phyloP scores from a whole-genome alignment of 805 yeast species.

The Lipomyces yamanashiensis region DNA sequence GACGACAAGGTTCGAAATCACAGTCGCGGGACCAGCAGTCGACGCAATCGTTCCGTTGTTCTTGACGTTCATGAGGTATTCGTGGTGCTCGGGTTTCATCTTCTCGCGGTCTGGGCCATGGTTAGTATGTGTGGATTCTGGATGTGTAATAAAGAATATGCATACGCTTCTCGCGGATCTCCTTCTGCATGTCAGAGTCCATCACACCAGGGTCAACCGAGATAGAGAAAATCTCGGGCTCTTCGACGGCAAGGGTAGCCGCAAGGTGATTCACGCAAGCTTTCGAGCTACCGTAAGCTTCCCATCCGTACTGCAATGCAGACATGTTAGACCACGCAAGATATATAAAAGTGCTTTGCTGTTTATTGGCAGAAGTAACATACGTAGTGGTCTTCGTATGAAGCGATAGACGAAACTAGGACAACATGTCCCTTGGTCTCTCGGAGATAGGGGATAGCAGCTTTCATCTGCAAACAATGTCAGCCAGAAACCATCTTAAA shows the following conservation, averaged over 20 bases:
- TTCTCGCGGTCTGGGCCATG: slow-evolving; percentile 21
- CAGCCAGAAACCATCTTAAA: not conserved
- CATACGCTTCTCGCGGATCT: slow-evolving; percentile 65
- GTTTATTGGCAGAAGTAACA: not conserved
- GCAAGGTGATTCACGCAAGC: slow-evolving; percentile 87
- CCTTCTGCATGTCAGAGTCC: slow-evolving; percentile 84
- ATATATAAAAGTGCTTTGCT: not conserved
- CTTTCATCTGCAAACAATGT: slow-evolving; percentile 34
- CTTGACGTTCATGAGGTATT: slow-evolving; percentile 43
- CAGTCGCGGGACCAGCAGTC: slow-evolving; percentile 72
- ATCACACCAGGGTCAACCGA: slow-evolving; percentile 96
- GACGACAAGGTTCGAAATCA: slow-evolving; percentile 68
- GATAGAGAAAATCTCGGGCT: slow-evolving; percentile 59
- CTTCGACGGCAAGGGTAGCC: slow-evolving; percentile 68
- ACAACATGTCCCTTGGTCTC: slow-evolving; percentile 64
- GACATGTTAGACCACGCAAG: not conserved
- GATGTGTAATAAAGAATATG: not conserved
- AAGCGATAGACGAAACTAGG: slow-evolving; percentile 87
- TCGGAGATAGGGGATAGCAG: slow-evolving; percentile 63
- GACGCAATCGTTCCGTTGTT: slow-evolving; percentile 60
- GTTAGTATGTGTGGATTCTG: not conserved
- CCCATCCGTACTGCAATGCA: slow-evolving; percentile 69
- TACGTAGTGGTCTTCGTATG: slow-evolving; percentile 32
- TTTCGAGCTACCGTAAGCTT: slow-evolving; percentile 88
- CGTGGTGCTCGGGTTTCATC: slow-evolving; percentile 28